Base-by-base conservation (phyloP, 352 stramenopile species). In the Pythium phragmitis region DNA sequence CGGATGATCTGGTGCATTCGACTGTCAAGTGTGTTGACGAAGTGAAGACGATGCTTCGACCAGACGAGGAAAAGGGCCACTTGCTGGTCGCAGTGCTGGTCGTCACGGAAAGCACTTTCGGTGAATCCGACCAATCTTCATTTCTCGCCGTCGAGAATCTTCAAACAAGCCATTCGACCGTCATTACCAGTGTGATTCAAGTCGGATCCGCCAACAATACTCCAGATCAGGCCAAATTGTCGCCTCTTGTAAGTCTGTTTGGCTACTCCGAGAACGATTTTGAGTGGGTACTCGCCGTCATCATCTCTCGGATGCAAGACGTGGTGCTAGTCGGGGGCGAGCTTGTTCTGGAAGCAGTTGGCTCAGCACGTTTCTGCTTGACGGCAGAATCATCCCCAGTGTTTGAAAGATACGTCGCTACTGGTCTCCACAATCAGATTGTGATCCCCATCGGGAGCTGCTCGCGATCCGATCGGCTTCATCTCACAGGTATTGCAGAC, bases 231-330 rank as follows among this genome's bases (percentile, higher is more conserved):
- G 19, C 16, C 5, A 4, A 7, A 0, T 9, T 57, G 34, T 57
- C 51, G 8, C 36, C 28, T 47, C 34, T 57, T n/a, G 45, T 63
- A 12, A 56, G 7, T 1, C 57, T 34, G 4, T 53, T 53, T 21
- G 21, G 12, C 14, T 2, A 48, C 14, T 69, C 55, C 48, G 43
- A 49, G 26, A 26, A 49, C 28, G 57, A 72, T 26, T 49, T 72
- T 33, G 66, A 72, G 45, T 72, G 66, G 66, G 56, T 65, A 6
- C 57, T 72, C 4, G 53, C 60, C 16, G 11, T 49, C 21, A 12
- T 72, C 7, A 13, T 67, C n/a, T 39, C 45, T 33, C 56, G 49
- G 13, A 14, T 57, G 4, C 48, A 48, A 7, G 23, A 52, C 11
- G 4, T 72, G 23, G 28, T 48, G 12, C 9, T 56, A 6, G 46